Conservation (phyloP, 78 protist genomes). For the Dictyostelium intermedium region DNA sequence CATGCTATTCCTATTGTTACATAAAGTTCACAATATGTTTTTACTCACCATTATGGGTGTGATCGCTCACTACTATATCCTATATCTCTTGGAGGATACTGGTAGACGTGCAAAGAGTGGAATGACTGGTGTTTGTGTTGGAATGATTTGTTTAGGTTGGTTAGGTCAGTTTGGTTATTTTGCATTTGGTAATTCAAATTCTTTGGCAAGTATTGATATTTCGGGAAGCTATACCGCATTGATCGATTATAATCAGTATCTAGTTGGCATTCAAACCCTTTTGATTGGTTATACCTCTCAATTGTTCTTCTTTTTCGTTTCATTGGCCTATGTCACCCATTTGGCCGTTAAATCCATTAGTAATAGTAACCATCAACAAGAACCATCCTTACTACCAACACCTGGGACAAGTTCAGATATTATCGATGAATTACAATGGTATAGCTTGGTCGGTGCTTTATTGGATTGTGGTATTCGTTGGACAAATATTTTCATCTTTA, state of each 20-base stretch:
- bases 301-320: slow-evolving; percentile 40
- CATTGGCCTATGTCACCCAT: slow-evolving; percentile 5
- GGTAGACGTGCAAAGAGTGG: slow-evolving; percentile 66
- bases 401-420: background rate
- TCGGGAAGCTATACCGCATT: slow-evolving; percentile 88
- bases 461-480: slow-evolving; percentile 57
- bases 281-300: slow-evolving; percentile 74
- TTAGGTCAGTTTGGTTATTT: slow-evolving; percentile 80
- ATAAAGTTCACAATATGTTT: slow-evolving; percentile 76
- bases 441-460: slow-evolving; percentile 17
- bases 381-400: slow-evolving; percentile 5
- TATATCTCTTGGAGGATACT: slow-evolving; percentile 55
- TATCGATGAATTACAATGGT: slow-evolving; percentile 61
- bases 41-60: slow-evolving; percentile 33
- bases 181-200: slow-evolving; percentile 85
- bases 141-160: slow-evolving; percentile 69
- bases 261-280: slow-evolving; percentile 65
- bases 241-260: slow-evolving; percentile 52
- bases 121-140: slow-evolving; percentile 69
- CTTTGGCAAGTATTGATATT: slow-evolving; percentile 81
- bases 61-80: slow-evolving; percentile 36
- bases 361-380: slow-evolving; percentile 30
- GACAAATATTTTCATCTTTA: slow-evolving; percentile 69
- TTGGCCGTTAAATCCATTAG: slow-evolving; percentile 26
- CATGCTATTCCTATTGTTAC: slow-evolving; percentile 47